These are phyloP conservation scores for Scleromitrula shiraiana DNA, from an alignment of 2,329 filamentous ascomycete genomes.

Conservation along the genomic window DNA sequence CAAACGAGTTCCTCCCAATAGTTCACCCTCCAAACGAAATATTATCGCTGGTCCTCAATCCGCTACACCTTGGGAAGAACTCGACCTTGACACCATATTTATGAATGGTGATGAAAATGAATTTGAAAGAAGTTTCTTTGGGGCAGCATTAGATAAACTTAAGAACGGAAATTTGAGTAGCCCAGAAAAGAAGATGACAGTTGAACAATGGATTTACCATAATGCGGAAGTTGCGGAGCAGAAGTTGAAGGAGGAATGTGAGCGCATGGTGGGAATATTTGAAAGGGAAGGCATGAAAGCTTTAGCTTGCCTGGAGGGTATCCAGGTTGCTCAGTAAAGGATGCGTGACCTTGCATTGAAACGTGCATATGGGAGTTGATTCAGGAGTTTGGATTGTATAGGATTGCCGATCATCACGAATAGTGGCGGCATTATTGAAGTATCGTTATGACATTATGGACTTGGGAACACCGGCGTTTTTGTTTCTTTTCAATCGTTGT, in stretches of 20 bases:
- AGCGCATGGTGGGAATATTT: constrained; percentile 73
- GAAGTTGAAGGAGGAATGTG: constrained; percentile 71
- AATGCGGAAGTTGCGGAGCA: constrained; percentile 76
- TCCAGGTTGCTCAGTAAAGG: neutral
- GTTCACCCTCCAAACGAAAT: constrained; percentile 56
- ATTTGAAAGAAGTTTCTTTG: constrained; percentile 24
- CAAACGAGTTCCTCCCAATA: constrained; percentile 38
- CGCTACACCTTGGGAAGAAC: constrained; percentile 57
- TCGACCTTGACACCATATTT: constrained; percentile 70
- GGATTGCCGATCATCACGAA: too few species aligned
- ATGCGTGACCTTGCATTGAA: neutral
- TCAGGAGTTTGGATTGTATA: too few species aligned
- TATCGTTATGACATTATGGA: too few species aligned
- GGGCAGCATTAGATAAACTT: constrained; percentile 39
- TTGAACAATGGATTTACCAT: constrained; percentile 84
- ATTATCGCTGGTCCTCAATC: constrained; percentile 49
- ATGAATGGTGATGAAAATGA: constrained; percentile 31
- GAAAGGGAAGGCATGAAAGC: constrained; percentile 76
- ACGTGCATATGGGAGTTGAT: too few species aligned
- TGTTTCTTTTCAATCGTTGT: too few species aligned
- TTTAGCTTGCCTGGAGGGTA: constrained; percentile 60
- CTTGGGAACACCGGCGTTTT: too few species aligned
- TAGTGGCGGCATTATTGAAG: too few species aligned
- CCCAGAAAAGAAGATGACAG: constrained; percentile 80
- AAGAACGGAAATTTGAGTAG: constrained; percentile 56